phyloP scores from a whole-genome alignment of 1,284 basidiomycete species.

The Amylostereum areolatum region DNA sequence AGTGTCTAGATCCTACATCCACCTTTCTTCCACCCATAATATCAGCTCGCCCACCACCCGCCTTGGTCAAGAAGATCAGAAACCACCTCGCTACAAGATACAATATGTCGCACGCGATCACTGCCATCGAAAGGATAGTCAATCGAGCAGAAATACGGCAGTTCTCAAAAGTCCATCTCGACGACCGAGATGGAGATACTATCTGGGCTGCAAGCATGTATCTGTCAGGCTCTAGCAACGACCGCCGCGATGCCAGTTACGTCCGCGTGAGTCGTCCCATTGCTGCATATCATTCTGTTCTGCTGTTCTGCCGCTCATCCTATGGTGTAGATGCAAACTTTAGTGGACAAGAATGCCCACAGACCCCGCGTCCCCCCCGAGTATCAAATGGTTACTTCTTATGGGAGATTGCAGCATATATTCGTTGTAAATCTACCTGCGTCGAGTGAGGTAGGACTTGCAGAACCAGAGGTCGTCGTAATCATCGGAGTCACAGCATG shows the following conservation, averaged over 20 bases:
- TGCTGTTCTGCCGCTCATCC: neutral
- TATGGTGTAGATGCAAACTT: neutral
- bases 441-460: neutral
- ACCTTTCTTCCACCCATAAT: neutral
- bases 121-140: neutral
- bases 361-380: neutral
- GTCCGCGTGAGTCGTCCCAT: neutral
- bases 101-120: neutral
- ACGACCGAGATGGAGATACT: neutral
- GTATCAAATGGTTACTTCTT: constrained; percentile 4
- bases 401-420: constrained; percentile 6
- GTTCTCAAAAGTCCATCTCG: neutral
- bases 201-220: neutral
- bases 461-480: constrained; percentile 3
- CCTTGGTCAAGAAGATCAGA: neutral
- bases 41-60: neutral
- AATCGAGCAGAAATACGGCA: neutral
- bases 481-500: constrained; percentile 5
- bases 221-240: neutral
- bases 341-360: neutral
- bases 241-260: neutral
- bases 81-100: neutral
- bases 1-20: neutral
- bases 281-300: neutral
- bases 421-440: constrained; percentile 2